phyloP scores from a whole-genome alignment of 108 stramenopile genomes.

The Pinguiococcus pyrenoidosus region DNA sequence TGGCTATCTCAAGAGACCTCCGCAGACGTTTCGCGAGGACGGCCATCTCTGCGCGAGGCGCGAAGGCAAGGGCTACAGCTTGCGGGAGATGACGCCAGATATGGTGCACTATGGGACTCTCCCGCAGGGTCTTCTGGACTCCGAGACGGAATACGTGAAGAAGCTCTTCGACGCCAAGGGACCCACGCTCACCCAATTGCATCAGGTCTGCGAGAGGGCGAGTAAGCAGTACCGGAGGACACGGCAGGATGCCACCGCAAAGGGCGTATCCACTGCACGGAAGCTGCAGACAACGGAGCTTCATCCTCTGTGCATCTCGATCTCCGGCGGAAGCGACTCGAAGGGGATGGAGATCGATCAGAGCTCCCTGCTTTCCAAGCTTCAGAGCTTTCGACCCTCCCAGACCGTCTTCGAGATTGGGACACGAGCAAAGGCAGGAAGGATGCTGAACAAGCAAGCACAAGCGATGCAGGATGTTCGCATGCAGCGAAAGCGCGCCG shows the following conservation, averaged over 20 bases:
- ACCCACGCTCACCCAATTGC: slow-evolving; percentile 1
- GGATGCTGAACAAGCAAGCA: background rate
- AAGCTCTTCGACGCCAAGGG: slow-evolving; percentile 48
- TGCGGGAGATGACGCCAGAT: slow-evolving; percentile 82
- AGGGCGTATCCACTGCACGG: background rate
- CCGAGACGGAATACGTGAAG: slow-evolving; percentile 77
- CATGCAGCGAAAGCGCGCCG: slow-evolving; percentile 15
- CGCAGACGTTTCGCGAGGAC: too few species aligned
- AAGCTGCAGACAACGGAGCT: slow-evolving; percentile 3
- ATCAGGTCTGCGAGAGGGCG: slow-evolving; percentile 39
- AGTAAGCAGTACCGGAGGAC: slow-evolving; percentile 89
- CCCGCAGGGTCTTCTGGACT: slow-evolving; percentile 71
- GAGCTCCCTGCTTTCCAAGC: background rate
- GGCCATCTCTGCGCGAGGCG: background rate
- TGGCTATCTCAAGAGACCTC: too few species aligned
- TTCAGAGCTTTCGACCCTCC: slow-evolving; percentile 69
- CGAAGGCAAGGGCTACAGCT: slow-evolving; percentile 38
- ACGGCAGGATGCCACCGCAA: slow-evolving; percentile 58
- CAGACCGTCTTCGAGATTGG: slow-evolving; percentile 92
- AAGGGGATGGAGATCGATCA: background rate
- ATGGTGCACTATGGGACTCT: slow-evolving; percentile 91
- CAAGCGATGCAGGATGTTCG: background rate
- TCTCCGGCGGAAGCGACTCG: slow-evolving; percentile 12
- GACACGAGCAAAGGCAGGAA: slow-evolving; percentile 42
- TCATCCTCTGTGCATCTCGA: slow-evolving; percentile 14